Percentiles rank a stretch among this genome's conserved stretches.
Evolutionary conservation across 2,329 filamentous ascomycete genomes (phyloP).

Genomic region (Sarocladium oryzae): DNA sequence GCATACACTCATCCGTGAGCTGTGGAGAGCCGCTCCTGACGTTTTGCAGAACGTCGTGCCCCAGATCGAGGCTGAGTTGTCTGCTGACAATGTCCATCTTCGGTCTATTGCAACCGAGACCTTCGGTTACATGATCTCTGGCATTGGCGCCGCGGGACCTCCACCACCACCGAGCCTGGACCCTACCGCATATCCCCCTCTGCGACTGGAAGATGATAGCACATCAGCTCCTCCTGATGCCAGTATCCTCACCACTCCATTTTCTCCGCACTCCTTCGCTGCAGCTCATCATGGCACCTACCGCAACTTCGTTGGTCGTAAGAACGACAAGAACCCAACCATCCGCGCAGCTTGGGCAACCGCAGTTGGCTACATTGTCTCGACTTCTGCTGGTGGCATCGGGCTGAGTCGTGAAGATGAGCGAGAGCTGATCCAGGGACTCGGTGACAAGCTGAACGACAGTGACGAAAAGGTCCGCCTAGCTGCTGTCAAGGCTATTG

Average conservation of each 20-base stretch:
- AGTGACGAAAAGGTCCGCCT: slow-evolving; percentile 86
- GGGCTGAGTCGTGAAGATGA: slow-evolving; percentile 82
- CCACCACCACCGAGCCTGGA: slow-evolving; percentile 68
- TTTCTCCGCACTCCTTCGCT: slow-evolving; percentile 83
- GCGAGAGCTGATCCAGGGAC: slow-evolving; percentile 60
- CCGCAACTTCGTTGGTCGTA: slow-evolving; percentile 75
- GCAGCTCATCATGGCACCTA: slow-evolving; percentile 75
- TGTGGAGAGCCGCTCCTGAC: slow-evolving; percentile 86
- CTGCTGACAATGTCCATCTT: slow-evolving; percentile 80
- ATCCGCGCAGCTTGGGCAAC: slow-evolving; percentile 85
- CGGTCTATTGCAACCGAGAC: slow-evolving; percentile 88
- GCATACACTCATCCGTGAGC: slow-evolving; percentile 79
- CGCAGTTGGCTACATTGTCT: slow-evolving; percentile 75
- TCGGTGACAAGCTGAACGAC: slow-evolving; percentile 79
- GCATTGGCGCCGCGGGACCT: slow-evolving; percentile 85
- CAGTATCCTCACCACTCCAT: slow-evolving; percentile 70
- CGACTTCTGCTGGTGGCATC: slow-evolving; percentile 86
- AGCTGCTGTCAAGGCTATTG: slow-evolving; percentile 79
- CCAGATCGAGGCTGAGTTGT: slow-evolving; percentile 86
- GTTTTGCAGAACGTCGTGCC: slow-evolving; percentile 91
- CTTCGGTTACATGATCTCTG: slow-evolving; percentile 88
- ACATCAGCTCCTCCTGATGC: slow-evolving; percentile 39
- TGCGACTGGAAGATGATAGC: slow-evolving; percentile 54
- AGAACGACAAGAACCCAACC: slow-evolving; percentile 75
- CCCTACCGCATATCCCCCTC: slow-evolving; percentile 76